A percentile compares a stretch with the other conserved stretches of the same genome.
phyloP scores from a whole-genome alignment of 768 basidiomycete genomes.

The Mycena kentingensis region DNA sequence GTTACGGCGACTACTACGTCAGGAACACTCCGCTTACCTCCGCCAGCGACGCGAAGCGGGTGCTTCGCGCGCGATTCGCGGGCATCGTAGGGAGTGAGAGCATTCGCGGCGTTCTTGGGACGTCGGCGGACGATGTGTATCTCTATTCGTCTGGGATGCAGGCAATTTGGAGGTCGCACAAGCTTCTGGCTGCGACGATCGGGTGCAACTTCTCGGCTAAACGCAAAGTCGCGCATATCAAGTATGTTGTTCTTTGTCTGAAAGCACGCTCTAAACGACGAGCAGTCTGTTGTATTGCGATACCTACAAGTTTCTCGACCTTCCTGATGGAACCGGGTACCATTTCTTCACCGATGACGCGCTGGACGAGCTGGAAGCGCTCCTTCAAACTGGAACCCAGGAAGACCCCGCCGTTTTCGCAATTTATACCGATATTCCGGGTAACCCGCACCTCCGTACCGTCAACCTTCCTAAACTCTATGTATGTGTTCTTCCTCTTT shows the following conservation, averaged over 20 bases:
- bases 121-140: slow-evolving; percentile 48
- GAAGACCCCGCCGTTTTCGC: slow-evolving; percentile 39
- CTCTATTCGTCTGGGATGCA: slow-evolving; percentile 55
- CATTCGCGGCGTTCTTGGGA: slow-evolving; percentile 36
- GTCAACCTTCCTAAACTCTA: slow-evolving; percentile 44
- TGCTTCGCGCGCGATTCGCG: slow-evolving; percentile 11
- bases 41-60: slow-evolving; percentile 8
- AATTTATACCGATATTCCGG: slow-evolving; percentile 54
- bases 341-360: slow-evolving; percentile 49
- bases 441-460: slow-evolving; percentile 52
- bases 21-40: slow-evolving; percentile 12
- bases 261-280: neutral
- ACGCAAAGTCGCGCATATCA: slow-evolving; percentile 43
- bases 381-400: slow-evolving; percentile 29
- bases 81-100: slow-evolving; percentile 11
- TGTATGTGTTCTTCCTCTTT: slow-evolving; percentile 27
- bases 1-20: slow-evolving; percentile 35
- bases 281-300: slow-evolving; percentile 53
- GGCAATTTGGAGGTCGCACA: slow-evolving; percentile 53
- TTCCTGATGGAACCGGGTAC: slow-evolving; percentile 50
- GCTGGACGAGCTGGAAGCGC: slow-evolving; percentile 32
- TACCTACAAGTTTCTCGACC: slow-evolving; percentile 52
- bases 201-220: slow-evolving; percentile 42
- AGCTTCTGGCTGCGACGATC: slow-evolving; percentile 35
- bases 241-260: neutral